Conservation (phyloP, 805 yeast genomes). For the Candida manassasensis region DNA sequence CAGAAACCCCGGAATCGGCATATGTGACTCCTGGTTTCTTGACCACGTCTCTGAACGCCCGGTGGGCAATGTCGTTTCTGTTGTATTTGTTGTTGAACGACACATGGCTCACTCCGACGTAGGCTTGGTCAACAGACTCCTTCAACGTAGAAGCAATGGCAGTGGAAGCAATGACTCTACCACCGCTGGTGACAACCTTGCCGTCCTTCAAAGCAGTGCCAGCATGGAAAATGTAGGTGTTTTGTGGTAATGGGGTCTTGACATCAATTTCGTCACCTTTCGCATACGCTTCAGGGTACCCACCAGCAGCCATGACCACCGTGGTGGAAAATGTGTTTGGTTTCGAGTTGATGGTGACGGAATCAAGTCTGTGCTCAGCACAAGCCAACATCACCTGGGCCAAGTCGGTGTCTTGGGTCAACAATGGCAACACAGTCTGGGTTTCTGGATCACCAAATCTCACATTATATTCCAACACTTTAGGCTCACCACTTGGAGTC, state of each 20-base stretch:
- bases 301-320: slow-evolving; percentile 95
- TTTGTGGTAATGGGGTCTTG: slow-evolving; percentile 39
- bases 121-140: slow-evolving; percentile 82
- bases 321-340: slow-evolving; percentile 71
- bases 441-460: slow-evolving; percentile 99
- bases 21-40: slow-evolving; percentile 59
- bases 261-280: slow-evolving; percentile 84
- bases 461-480: slow-evolving; percentile 93
- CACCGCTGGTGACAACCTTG: slow-evolving; percentile 80
- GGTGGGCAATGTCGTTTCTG: slow-evolving; percentile 92
- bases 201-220: slow-evolving; percentile 71
- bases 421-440: slow-evolving; percentile 87
- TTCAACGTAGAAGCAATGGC: slow-evolving; percentile 73
- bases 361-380: slow-evolving; percentile 89
- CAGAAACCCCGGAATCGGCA: slow-evolving; percentile 95
- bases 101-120: slow-evolving; percentile 75
- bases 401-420: slow-evolving; percentile 80
- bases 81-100: slow-evolving; percentile 70
- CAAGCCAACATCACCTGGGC: slow-evolving; percentile 91
- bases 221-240: slow-evolving; percentile 87
- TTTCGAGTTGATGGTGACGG: slow-evolving; percentile 57
- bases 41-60: slow-evolving; percentile 71
- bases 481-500: slow-evolving; percentile 75
- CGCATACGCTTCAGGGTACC: slow-evolving; percentile 83
- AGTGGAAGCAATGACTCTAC: slow-evolving; percentile 94